Percentiles rank a stretch among this genome's conserved stretches.
Conservation (phyloP, 768 basidiomycete species). For the Russula olivacea region DNA sequence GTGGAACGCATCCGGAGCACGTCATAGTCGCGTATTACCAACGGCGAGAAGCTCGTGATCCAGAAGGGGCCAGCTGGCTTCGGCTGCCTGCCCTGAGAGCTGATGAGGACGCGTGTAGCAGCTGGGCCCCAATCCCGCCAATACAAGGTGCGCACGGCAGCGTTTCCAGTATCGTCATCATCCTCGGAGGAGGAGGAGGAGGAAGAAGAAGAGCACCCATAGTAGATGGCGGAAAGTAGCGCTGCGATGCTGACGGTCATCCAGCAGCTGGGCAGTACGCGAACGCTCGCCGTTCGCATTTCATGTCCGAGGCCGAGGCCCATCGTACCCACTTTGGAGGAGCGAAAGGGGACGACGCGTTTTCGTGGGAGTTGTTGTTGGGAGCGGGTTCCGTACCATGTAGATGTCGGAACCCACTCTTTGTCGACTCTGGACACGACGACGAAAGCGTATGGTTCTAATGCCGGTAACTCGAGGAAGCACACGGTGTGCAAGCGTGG, state of each 20-base stretch:
- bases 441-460: background rate
- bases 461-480: conserved; percentile 3
- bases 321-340: conserved; percentile 9
- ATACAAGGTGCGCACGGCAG: background rate
- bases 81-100: background rate
- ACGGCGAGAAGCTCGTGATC: conserved; percentile 5
- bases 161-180: background rate
- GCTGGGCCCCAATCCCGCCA: conserved; percentile 16
- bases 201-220: background rate
- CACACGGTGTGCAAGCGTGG: background rate
- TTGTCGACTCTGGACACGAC: background rate
- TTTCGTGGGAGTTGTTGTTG: background rate
- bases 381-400: background rate
- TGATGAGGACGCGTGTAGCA: background rate
- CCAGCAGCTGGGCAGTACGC: background rate
- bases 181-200: background rate
- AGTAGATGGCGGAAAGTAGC: background rate
- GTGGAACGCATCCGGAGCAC: background rate
- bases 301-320: background rate
- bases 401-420: conserved; percentile 10
- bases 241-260: conserved; percentile 10
- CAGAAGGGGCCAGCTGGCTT: conserved; percentile 11
- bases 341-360: conserved; percentile 10
- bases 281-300: background rate
- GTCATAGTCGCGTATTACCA: conserved; percentile 15